Evolutionary conservation across 2,329 filamentous ascomycete genomes (phyloP).

Genomic region (Tricladium varicosporioides): DNA sequence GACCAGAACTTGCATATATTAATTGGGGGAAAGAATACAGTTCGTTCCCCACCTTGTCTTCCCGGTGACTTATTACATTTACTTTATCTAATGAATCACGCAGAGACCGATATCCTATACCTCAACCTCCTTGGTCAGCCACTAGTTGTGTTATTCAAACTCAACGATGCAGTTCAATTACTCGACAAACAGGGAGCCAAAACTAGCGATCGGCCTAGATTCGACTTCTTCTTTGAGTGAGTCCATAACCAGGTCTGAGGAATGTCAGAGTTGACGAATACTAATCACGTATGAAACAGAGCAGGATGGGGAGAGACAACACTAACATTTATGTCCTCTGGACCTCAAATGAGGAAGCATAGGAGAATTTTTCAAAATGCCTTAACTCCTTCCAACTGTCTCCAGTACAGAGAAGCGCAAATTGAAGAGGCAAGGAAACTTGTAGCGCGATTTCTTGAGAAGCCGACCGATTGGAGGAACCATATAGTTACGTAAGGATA

Average conservation of each 20-base stretch:
- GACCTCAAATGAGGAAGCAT: constrained; percentile 40
- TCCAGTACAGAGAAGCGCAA: constrained; percentile 27
- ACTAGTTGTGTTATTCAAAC: constrained; percentile 44
- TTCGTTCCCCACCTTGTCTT: not conserved
- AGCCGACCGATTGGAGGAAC: constrained; percentile 36
- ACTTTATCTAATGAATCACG: not conserved
- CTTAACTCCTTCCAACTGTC: constrained; percentile 39
- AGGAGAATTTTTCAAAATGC: constrained; percentile 42
- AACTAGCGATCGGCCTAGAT: constrained; percentile 44
- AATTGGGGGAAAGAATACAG: constrained; percentile 27
- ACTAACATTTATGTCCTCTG: constrained; percentile 41
- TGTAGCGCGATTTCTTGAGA: constrained; percentile 32
- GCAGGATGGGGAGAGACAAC: constrained; percentile 43
- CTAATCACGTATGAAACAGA: not conserved
- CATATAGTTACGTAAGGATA: constrained; percentile 21
- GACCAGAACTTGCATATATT: constrained; percentile 25
- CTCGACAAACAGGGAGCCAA: constrained; percentile 44
- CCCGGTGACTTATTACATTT: not conserved
- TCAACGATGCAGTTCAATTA: constrained; percentile 40
- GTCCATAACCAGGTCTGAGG: not conserved
- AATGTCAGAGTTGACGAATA: too few species aligned
- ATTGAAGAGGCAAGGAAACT: constrained; percentile 31
- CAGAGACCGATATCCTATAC: constrained; percentile 18
- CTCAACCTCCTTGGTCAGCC: constrained; percentile 28
- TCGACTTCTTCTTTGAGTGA: constrained; percentile 29